Conservation (phyloP, 2,329 filamentous ascomycete genomes). For the Aspergillus pseudonomiae region DNA sequence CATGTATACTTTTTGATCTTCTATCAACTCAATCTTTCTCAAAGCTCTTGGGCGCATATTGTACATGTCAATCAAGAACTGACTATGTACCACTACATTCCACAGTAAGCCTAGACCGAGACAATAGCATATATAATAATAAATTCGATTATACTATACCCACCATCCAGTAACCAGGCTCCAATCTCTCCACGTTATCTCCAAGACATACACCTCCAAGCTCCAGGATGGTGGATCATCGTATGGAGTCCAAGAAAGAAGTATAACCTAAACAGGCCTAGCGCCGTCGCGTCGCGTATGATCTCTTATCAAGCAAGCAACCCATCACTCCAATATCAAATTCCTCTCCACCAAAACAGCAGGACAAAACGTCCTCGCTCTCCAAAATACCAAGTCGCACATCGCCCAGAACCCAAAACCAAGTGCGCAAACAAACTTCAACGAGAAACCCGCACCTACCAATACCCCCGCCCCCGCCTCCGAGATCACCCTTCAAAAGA, state of each 20-base stretch:
- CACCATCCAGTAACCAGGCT: not conserved
- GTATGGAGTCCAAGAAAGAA: not conserved
- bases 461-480: no score
- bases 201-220: not conserved
- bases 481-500: no score
- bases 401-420: not conserved
- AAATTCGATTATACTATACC: constrained; percentile 1
- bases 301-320: constrained; percentile 9
- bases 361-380: not conserved
- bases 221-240: no score
- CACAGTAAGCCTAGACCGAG: not conserved
- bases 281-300: constrained; percentile 33
- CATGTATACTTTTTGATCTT: no score
- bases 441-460: not conserved
- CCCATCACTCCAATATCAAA: not conserved
- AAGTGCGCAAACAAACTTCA: not conserved
- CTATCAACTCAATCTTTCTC: not conserved
- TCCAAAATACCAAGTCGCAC: not conserved
- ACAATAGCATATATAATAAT: not conserved
- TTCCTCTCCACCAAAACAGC: not conserved
- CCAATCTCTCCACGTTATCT: not conserved
- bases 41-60: not conserved
- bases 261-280: constrained; percentile 36
- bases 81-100: not conserved
- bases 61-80: not conserved